Conservation (phyloP, 441 rosid species). For the Syzygium malaccense region DNA sequence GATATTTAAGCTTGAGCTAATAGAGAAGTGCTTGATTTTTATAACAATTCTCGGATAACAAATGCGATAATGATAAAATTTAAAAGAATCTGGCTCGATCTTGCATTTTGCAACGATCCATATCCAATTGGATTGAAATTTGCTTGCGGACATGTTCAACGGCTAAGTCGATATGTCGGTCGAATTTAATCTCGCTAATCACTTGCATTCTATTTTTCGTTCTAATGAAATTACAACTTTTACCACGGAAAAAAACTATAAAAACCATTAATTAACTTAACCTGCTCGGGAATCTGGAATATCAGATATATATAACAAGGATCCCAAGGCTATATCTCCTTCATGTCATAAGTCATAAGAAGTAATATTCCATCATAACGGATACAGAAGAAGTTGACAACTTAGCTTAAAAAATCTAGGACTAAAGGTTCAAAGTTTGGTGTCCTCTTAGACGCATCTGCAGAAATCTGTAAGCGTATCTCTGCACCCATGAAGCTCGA, state of each 20-base stretch:
- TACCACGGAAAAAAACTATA: not conserved
- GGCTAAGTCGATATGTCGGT: not conserved
- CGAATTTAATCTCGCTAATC: not conserved
- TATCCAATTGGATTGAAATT: not conserved
- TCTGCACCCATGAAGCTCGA: not conserved
- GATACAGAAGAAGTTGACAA: not conserved
- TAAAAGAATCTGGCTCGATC: not conserved
- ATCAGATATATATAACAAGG: not conserved
- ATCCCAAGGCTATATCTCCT: not conserved
- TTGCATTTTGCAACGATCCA: not conserved
- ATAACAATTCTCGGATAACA: not conserved
- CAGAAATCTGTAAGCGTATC: not conserved
- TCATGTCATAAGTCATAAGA: not conserved
- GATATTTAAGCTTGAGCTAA: not conserved
- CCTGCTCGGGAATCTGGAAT: not conserved
- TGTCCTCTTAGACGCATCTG: not conserved
- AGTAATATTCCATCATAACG: not conserved
- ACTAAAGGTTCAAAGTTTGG: not conserved
- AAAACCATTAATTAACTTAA: not conserved
- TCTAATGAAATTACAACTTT: not conserved
- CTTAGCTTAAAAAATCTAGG: not conserved
- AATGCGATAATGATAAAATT: not conserved
- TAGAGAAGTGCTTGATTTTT: not conserved
- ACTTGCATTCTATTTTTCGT: not conserved
- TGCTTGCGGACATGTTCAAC: not conserved